Evolutionary conservation across 164 flowering plant species (phyloP), one percentile per base, ranked within the genome.

Genomic region (Macadamia tetraphylla): DNA sequence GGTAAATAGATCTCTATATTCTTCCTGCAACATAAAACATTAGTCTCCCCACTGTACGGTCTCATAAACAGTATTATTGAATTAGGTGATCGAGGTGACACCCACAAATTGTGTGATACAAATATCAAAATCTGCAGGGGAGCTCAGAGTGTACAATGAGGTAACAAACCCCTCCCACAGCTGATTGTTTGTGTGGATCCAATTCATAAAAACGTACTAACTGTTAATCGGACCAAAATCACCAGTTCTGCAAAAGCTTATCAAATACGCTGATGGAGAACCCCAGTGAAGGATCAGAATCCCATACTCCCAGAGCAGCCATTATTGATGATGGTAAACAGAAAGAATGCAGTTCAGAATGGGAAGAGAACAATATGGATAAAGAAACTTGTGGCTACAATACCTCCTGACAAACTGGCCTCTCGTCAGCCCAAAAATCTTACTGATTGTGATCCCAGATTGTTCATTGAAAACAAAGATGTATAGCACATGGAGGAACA

Each of bases 41-140:
- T 9, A 57, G 6, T 15, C 3, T 49, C 64, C 3, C 64, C 46
- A 65, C 59, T 60, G 1, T 63, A 62, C 29, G 18, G 57, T 15
- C 67, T 68, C 43, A 60, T 65, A 29, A 29, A 14, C 6, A 1
- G 4, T 31, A 46, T 67, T 8, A 60, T 32, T 15, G 57, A 68
- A 48, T 58, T 80, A 88, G 94, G 91, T 88, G 58, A 86, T 82
- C 65, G 85, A 86, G 76, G 92, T 90, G 61, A 78, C 92, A 69
- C 97, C 97, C 14, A 77, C 80, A 29, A 77, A 85, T 70, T 88
- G 94, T 61, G 88, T 90, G 29, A 78, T 90, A 46, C 86, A 90
- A 77, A 76, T 90, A 75, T 88, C 90, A 72, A 86, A 80, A 74
- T 82, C 87, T 49, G 84, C 80, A 43, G 92, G 90, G 55, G 88